Evolutionary conservation across 169 alveolate species (phyloP), one percentile per base, ranked within the genome.

Genomic region (Plasmodium cynomolgi): DNA sequence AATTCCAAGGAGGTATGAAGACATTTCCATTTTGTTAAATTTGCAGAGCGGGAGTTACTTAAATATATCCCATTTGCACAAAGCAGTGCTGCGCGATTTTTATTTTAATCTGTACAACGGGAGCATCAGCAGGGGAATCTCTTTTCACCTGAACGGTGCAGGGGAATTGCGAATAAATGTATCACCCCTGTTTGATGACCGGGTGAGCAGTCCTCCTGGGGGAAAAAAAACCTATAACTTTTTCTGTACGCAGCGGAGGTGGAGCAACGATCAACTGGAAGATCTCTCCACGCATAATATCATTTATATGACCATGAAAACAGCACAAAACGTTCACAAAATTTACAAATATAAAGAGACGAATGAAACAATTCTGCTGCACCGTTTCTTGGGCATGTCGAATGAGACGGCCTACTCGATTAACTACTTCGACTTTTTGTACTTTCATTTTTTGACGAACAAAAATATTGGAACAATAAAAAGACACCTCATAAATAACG

Each of bases 1-100:
- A 90, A 90, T 90, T 37, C 94, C 91, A n/a, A 58, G 47, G 82
- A 90, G 56, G 39, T 90, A 90, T 80, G 94, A 90, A 90, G 94
- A 90, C 54, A 58, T 80, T 23, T 80, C 81, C 33, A 80, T 90
- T 20, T 56, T 90, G 29, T 80, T 90, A 62, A 90, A 90, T 58
- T 23, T 80, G 71, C 41, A 80, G n/a, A 80, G 54, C 72, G 58
- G 68, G 26, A 26, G 74, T 41, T 90, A 90, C 72, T 73, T 90
- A 62, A 90, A 90, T 33, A 5, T 90, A 13, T 80, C 94, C n/a
- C 72, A 90, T 58, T 72, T 90, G 62, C 17, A 74, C 74, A 80
- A 62, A 7, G 1, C 41, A 41, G 33, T 80, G 47, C 29, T 73
- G 71, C 34, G 11, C n/a, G 94, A 90, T 44, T 90, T 90, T 90